Conservation (phyloP, 352 stramenopile species). For the Pythium scleroteichum region DNA sequence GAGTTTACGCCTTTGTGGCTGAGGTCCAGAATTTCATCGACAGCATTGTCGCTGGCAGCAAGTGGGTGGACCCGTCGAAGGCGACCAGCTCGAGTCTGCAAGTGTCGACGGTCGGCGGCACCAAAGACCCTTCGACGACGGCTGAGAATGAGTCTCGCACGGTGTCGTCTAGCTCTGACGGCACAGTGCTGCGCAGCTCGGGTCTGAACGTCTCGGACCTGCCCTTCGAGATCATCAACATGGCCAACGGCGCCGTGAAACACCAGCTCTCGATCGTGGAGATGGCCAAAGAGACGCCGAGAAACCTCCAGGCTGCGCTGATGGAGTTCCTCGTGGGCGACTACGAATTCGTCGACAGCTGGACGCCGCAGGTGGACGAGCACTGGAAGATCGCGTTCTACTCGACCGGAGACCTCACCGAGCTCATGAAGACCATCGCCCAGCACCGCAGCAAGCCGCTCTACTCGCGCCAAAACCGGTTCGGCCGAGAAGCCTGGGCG, state of each 20-base stretch:
- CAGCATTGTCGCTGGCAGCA: slow-evolving; percentile 28
- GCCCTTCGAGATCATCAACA: slow-evolving; percentile 39
- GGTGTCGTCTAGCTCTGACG: not conserved
- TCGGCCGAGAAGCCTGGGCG: slow-evolving; percentile 14
- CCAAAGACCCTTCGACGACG: not conserved
- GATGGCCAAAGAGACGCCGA: slow-evolving; percentile 32
- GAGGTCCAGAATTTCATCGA: slow-evolving; percentile 34
- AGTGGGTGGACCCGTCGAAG: slow-evolving; percentile 28
- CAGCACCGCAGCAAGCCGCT: slow-evolving; percentile 17
- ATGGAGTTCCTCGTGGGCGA: slow-evolving; percentile 34
- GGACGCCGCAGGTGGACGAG: slow-evolving; percentile 24
- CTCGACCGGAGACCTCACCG: slow-evolving; percentile 34
- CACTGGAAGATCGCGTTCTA: slow-evolving; percentile 33
- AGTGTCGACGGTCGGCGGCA: not conserved
- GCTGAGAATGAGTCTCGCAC: not conserved
- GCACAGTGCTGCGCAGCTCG: slow-evolving; percentile 11
- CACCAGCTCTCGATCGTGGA: slow-evolving; percentile 38
- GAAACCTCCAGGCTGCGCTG: slow-evolving; percentile 22
- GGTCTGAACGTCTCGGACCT: slow-evolving; percentile 14
- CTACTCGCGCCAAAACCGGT: slow-evolving; percentile 31
- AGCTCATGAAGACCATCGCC: slow-evolving; percentile 30
- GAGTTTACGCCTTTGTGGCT: slow-evolving; percentile 36
- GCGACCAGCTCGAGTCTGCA: not conserved
- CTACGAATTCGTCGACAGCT: slow-evolving; percentile 21
- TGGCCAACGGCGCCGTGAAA: slow-evolving; percentile 23